phyloP scores from a whole-genome alignment of 805 yeast genomes.

The Saccharomycopsis babjevae region DNA sequence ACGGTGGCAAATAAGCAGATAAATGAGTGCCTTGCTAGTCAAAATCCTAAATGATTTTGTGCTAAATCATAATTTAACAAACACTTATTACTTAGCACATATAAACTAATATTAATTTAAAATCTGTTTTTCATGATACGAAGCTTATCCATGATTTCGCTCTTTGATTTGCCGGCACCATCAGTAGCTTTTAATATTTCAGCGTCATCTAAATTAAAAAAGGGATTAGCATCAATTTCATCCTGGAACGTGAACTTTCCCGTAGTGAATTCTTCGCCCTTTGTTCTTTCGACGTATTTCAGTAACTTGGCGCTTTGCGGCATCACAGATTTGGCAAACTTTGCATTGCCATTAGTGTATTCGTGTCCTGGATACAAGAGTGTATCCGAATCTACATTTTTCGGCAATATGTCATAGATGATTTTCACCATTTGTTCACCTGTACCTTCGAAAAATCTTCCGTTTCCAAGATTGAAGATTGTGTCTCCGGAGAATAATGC shows the following conservation, averaged over 20 bases:
- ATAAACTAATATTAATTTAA: not conserved
- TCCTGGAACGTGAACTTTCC: constrained; percentile 80
- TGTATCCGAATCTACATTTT: constrained; percentile 54
- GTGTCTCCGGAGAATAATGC: constrained; percentile 96
- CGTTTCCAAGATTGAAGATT: constrained; percentile 83
- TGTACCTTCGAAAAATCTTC: constrained; percentile 90
- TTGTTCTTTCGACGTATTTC: constrained; percentile 39
- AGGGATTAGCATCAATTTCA: constrained; percentile 78
- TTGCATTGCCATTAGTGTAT: constrained; percentile 74
- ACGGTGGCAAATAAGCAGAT: too few relatives aligned
- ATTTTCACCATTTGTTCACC: constrained; percentile 72
- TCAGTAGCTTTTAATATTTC: constrained; percentile 52
- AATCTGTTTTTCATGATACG: constrained; percentile 61
- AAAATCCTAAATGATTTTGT: too few relatives aligned
- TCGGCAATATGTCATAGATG: constrained; percentile 46
- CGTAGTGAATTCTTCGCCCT: constrained; percentile 62
- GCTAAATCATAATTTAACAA: too few relatives aligned
- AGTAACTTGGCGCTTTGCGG: constrained; percentile 29
- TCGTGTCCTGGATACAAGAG: constrained; percentile 91
- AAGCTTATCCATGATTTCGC: constrained; percentile 58
- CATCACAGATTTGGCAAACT: constrained; percentile 61
- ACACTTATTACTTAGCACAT: not conserved
- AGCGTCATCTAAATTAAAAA: constrained; percentile 68
- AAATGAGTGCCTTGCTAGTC: too few relatives aligned
- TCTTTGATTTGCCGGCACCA: constrained; percentile 28